A percentile compares a stretch with the other conserved stretches of the same genome.
Conservation (phyloP, 345 rosid genomes). For the Citropsis articulata region DNA sequence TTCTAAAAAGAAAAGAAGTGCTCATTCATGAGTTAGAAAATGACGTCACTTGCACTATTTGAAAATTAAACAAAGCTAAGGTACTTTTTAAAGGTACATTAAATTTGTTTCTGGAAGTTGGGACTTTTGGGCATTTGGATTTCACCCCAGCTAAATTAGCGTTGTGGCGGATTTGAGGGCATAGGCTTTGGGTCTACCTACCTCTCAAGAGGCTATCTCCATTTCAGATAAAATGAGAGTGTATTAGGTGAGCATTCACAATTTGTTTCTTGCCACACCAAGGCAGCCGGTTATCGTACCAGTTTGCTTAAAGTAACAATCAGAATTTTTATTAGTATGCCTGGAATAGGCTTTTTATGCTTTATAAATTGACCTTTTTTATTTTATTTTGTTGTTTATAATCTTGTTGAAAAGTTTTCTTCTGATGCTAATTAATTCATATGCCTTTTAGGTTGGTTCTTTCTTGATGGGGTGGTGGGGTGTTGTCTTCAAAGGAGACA, state of each 20-base stretch:
- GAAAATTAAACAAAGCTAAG: too few relatives aligned
- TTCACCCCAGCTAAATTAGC: not conserved
- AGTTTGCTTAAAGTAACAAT: not conserved
- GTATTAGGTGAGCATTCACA: not conserved
- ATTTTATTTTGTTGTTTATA: not conserved
- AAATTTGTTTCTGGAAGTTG: not conserved
- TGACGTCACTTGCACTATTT: too few relatives aligned
- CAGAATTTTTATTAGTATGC: not conserved
- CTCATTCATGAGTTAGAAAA: too few relatives aligned
- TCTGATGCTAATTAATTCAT: not conserved
- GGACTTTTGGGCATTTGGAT: not conserved
- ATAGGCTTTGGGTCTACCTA: too few relatives aligned
- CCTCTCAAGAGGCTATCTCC: not conserved
- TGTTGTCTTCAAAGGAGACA: conserved; percentile 71
- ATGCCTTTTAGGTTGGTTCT: conserved; percentile 64
- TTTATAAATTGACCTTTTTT: too few relatives aligned
- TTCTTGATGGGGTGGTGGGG: conserved; percentile 99
- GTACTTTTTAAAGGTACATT: not conserved
- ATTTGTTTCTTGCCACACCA: not conserved
- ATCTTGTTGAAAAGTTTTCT: not conserved
- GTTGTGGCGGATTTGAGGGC: not conserved
- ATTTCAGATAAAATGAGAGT: not conserved
- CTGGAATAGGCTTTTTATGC: too few relatives aligned
- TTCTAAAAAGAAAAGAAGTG: too few relatives aligned
- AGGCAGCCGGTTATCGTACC: not conserved